Evolutionary conservation across 768 basidiomycete genomes (phyloP).

Genomic region (Harrya chromipes): DNA sequence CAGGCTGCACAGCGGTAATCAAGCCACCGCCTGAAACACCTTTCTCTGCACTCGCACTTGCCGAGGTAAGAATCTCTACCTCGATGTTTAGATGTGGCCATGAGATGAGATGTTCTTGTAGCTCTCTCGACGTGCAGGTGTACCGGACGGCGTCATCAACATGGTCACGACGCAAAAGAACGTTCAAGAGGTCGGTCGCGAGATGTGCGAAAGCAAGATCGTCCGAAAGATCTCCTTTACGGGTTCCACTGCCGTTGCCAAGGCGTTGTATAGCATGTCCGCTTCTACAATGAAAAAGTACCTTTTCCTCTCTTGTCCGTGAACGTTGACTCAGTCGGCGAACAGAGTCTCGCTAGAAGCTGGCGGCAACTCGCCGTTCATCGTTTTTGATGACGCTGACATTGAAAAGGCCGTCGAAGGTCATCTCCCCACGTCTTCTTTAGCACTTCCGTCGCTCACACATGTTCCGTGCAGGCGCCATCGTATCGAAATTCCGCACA

Average conservation of each 20-base stretch:
- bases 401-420: constrained; percentile 90
- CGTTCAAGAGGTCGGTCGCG: constrained; percentile 83
- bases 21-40: constrained; percentile 96
- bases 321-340: not conserved
- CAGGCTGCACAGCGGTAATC: constrained; percentile 94
- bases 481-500: constrained; percentile 75
- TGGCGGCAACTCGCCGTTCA: constrained; percentile 94
- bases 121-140: constrained; percentile 84
- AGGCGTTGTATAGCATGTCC: constrained; percentile 67
- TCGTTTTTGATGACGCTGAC: constrained; percentile 96
- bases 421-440: constrained; percentile 15
- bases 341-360: constrained; percentile 73
- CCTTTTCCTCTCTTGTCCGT: constrained; percentile 13
- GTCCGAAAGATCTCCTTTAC: constrained; percentile 93
- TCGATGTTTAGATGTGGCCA: not conserved
- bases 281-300: constrained; percentile 82
- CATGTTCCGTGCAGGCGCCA: constrained; percentile 46
- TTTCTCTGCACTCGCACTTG: constrained; percentile 85
- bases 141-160: constrained; percentile 95
- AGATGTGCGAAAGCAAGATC: constrained; percentile 85
- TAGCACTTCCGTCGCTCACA: not conserved
- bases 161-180: constrained; percentile 87
- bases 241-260: constrained; percentile 81
- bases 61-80: constrained; percentile 54
- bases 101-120: constrained; percentile 26